These are phyloP conservation scores for Raddia distichophylla DNA, from an alignment of 176 grass and related monocot species.

Conservation along the genomic window DNA sequence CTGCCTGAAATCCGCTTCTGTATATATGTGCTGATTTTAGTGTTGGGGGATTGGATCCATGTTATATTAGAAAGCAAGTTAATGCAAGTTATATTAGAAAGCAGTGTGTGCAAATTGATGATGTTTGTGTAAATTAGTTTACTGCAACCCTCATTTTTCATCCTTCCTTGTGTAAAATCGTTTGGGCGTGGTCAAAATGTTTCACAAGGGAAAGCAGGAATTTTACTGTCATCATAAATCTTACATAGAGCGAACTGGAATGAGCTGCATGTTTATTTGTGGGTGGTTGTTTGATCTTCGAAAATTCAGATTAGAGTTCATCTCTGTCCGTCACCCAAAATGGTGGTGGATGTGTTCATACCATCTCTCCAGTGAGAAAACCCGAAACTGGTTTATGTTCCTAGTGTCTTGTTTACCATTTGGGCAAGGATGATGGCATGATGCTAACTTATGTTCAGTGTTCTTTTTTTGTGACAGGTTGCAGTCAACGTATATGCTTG, in stretches of 20 bases:
- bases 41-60: background rate
- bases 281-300: background rate
- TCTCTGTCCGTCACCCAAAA: background rate
- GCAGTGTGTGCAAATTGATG: slow-evolving; percentile 19
- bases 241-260: background rate
- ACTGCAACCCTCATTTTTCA: background rate
- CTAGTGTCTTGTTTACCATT: background rate
- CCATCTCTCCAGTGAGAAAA: background rate
- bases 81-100: slow-evolving; percentile 4
- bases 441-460: background rate
- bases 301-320: background rate
- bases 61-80: slow-evolving; percentile 14
- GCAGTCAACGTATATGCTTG: no score
- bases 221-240: background rate
- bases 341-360: background rate
- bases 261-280: background rate
- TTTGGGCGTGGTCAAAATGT: background rate
- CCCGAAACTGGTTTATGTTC: no score
- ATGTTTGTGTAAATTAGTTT: slow-evolving; percentile 22
- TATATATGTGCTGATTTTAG: slow-evolving; percentile 36
- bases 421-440: background rate
- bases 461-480: background rate
- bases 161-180: background rate
- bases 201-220: background rate
- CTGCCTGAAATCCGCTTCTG: slow-evolving; percentile 24